Evolutionary conservation across 768 basidiomycete species (phyloP), one percentile per base, ranked within the genome.

Genomic region (Phlebiopsis flavidoalba): DNA sequence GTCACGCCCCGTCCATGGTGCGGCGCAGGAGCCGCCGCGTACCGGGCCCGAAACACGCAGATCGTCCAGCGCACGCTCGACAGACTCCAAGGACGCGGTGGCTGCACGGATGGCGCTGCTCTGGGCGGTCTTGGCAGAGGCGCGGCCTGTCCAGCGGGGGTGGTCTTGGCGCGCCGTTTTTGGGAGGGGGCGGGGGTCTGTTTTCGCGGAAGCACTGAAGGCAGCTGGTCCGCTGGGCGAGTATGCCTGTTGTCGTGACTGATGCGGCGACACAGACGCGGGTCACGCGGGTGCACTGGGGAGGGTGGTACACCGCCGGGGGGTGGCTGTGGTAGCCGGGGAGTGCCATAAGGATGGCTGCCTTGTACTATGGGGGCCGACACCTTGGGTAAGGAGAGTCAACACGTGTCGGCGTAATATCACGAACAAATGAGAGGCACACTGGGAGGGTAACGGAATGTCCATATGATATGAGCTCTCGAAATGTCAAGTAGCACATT

Each of bases 51-150:
- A 22, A 7, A 75, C 74, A 46, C 81, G 79, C 65, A 83, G 66
- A 60, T 83, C 83, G 22, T 77, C 79, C 5, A 83, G 68, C 7
- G 82, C 82, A 48, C 81, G 80, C 54, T 86, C 86, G 59, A 91
- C 81, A 45, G 83, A 88, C 73, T 91, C 87, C 46, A 91, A 75
- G 3, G 89, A 91, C 0, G 87, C 87, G 0, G 87, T 83, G 2
- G 89, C 89, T 3, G 83, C 86, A 66, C 83, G 83, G n/a, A 89
- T 80, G 19, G 86, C 76, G 67, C 83, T 84, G 58, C 64, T 70
- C n/a, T 70, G 73, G 8, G 63, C 60, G 43, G 37, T 45, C 54
- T 59, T 73, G 61, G 46, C 78, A 73, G n/a, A n/a, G 40, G 72
- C 70, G 35, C 67, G 63, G 69, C 49, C 70, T 69, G 58, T 43